Percentiles rank a stretch among this genome's conserved stretches.
phyloP scores from a whole-genome alignment of 2,329 filamentous ascomycete species.

The Sclerotinia borealis region DNA sequence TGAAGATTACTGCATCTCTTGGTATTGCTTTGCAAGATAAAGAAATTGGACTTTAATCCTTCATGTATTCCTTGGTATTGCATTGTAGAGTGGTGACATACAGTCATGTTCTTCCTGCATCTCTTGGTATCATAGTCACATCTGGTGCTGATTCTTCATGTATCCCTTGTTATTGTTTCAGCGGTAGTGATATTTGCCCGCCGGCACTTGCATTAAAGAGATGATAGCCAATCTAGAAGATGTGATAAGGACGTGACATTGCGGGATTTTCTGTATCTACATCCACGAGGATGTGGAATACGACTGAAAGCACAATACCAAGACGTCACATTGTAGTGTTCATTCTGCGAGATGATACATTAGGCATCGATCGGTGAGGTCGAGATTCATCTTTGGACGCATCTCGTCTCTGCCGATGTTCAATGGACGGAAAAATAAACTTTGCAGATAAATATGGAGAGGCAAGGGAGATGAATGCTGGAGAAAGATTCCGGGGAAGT shows the following conservation, averaged over 20 bases:
- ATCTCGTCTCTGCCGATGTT: background rate
- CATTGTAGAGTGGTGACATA: background rate
- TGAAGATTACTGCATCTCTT: background rate
- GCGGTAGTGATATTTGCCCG: background rate
- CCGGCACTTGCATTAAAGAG: background rate
- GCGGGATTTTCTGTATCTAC: conserved; percentile 8
- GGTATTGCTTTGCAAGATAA: background rate
- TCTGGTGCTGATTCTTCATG: background rate
- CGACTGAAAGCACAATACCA: background rate
- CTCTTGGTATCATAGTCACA: background rate
- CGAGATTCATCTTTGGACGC: background rate
- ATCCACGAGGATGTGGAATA: conserved; percentile 3
- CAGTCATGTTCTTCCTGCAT: background rate
- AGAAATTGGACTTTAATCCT: background rate
- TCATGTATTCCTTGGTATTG: background rate
- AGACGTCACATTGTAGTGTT: conserved; percentile 2
- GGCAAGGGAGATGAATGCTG: background rate
- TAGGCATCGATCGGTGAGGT: background rate
- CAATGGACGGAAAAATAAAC: conserved; percentile 5
- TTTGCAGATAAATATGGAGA: background rate
- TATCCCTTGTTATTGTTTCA: background rate
- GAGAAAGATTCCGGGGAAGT: background rate
- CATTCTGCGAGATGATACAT: conserved; percentile 1
- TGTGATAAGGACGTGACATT: conserved; percentile 7
- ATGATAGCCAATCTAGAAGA: background rate